phyloP scores from a whole-genome alignment of 2,329 filamentous ascomycete genomes.

The Pochonia chlamydosporia region DNA sequence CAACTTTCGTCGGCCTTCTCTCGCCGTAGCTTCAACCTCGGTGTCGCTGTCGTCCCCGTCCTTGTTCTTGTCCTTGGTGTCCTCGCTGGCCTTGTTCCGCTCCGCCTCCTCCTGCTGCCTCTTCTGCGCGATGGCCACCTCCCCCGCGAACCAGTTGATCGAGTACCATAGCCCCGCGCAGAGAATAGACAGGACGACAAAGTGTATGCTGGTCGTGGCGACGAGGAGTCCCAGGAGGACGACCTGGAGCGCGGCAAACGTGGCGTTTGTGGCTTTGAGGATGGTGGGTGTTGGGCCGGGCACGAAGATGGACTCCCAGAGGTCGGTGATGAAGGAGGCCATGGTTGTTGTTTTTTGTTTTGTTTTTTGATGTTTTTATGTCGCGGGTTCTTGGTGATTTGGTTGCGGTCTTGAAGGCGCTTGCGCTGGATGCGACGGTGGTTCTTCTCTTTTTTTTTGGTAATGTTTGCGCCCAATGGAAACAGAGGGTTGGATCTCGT shows the following conservation, averaged over 20 bases:
- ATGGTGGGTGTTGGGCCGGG: constrained; percentile 85
- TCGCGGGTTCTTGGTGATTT: not conserved
- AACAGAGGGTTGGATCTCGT: too few species aligned
- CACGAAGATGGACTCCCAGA: constrained; percentile 91
- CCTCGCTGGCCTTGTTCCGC: constrained; percentile 27
- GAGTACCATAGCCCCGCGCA: constrained; percentile 82
- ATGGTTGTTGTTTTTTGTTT: constrained; percentile 28
- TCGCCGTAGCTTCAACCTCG: constrained; percentile 37
- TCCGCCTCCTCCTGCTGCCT: constrained; percentile 35
- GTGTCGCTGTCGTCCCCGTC: constrained; percentile 32
- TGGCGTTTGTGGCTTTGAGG: constrained; percentile 81
- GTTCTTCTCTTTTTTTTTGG: too few species aligned
- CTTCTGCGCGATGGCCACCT: constrained; percentile 41
- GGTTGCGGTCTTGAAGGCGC: too few species aligned
- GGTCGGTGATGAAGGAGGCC: constrained; percentile 62
- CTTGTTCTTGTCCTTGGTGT: constrained; percentile 15
- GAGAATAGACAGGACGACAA: constrained; percentile 72
- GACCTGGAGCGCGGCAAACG: constrained; percentile 79
- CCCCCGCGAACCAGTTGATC: constrained; percentile 93
- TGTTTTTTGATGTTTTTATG: not conserved
- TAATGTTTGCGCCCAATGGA: too few species aligned
- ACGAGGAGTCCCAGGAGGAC: constrained; percentile 71
- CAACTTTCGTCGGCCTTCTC: constrained; percentile 19
- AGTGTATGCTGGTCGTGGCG: constrained; percentile 84
- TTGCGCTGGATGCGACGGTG: too few species aligned